Base-by-base conservation (phyloP, 2,329 filamentous ascomycete genomes). In the Rhinocladiella mackenziei region DNA sequence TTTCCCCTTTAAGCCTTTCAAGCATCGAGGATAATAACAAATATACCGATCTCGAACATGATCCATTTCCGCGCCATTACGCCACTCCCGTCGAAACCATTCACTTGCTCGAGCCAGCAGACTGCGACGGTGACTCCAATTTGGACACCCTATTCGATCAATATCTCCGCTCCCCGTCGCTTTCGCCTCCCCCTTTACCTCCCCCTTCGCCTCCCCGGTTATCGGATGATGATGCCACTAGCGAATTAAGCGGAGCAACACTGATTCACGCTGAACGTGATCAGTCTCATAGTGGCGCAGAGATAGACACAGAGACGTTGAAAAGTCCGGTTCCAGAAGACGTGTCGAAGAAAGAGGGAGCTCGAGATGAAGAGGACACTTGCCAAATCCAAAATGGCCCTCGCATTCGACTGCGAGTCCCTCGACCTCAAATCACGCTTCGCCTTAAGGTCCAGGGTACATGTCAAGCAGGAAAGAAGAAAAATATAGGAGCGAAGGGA, bases 201-300 rank as follows among this genome's bases (percentile, higher is more conserved):
- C 28, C 17, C 29, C 25, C 36, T n/a, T n/a, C n/a, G n/a, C n/a
- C n/a, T n/a, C n/a, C n/a, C n/a, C n/a, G n/a, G n/a, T n/a, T n/a
- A n/a, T n/a, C n/a, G n/a, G n/a, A n/a, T 15, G 26, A 41, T 26
- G 38, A 33, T 14, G 22, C 17, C 10, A 41, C 26, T 11, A 41
- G 38, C 38, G 29, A 41, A 41, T 31, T 41, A 23, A 33, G 29
- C 29, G 38, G 38, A 41, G 38, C 29, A 33, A 33, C 26, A 15
- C 18, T 41, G 17, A 9, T 13, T 13, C 9, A 39, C 28, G 15
- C 36, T 8, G 36, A 22, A 39, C 36, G 36, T 18, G 23, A 39
- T 39, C 36, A 9, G 36, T 39, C 36, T 17, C 20, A 14, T 39
- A 19, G 25, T 39, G 11, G 11, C 36, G 11, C 23, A 17, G 22